Percentiles rank a stretch among this genome's conserved stretches.
phyloP scores from a whole-genome alignment of 257 asterid genomes.

The Rhazya stricta region DNA sequence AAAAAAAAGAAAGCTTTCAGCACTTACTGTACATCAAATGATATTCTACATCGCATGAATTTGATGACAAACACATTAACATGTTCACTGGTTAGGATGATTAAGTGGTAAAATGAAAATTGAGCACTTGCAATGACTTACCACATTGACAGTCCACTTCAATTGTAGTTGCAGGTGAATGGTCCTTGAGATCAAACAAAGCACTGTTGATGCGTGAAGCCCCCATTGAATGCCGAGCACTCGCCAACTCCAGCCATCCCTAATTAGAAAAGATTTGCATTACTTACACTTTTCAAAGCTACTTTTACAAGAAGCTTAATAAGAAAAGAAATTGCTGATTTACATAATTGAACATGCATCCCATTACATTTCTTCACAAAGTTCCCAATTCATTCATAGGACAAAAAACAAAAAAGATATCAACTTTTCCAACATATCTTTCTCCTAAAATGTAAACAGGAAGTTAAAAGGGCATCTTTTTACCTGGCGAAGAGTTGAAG shows the following conservation, averaged over 20 bases:
- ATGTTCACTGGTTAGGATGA: neutral
- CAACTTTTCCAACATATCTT: neutral
- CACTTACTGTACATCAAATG: neutral
- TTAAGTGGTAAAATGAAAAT: neutral
- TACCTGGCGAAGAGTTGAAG: conserved; percentile 89
- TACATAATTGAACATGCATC: neutral
- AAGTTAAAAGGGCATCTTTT: neutral
- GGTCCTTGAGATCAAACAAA: conserved; percentile 68
- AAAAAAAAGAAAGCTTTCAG: neutral
- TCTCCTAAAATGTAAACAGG: neutral
- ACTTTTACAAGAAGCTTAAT: neutral
- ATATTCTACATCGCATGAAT: neutral
- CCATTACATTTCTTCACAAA: neutral
- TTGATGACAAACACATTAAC: neutral
- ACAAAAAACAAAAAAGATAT: neutral
- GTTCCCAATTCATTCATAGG: neutral
- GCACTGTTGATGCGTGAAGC: conserved; percentile 65
- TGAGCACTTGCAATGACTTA: conserved; percentile 22
- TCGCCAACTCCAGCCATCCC: conserved; percentile 92
- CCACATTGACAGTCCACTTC: conserved; percentile 42
- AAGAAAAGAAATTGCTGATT: neutral
- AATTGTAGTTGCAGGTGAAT: conserved; percentile 71
- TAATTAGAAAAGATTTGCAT: conserved; percentile 17
- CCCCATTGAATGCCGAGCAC: conserved; percentile 93
- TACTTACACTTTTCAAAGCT: neutral